Conservation (phyloP, 2,329 filamentous ascomycete genomes). For the Amphichorda felina region DNA sequence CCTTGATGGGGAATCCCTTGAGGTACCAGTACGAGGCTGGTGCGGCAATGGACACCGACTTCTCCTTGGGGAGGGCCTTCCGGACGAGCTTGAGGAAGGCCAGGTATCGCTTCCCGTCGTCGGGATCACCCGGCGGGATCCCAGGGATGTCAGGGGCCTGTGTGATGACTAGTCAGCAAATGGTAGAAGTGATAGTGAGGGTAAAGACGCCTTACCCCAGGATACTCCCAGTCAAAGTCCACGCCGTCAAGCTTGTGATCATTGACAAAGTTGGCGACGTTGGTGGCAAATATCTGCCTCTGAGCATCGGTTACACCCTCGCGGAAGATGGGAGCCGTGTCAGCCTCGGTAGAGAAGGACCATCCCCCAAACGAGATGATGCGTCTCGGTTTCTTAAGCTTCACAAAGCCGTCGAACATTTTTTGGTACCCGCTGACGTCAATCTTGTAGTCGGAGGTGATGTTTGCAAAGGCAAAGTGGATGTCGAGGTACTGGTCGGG, state of each 20-base stretch:
- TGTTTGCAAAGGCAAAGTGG: constrained; percentile 14
- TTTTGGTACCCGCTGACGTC: not conserved
- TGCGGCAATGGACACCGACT: constrained; percentile 21
- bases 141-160: constrained; percentile 12
- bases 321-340: constrained; percentile 14
- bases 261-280: constrained; percentile 24
- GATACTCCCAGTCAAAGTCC: constrained; percentile 36
- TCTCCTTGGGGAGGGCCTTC: constrained; percentile 14
- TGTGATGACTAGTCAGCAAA: constrained; percentile 5
- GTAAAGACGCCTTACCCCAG: constrained; percentile 17
- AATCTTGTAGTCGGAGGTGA: constrained; percentile 2
- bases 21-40: constrained; percentile 28
- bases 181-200: too few relatives aligned
- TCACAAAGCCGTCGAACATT: constrained; percentile 4
- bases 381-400: constrained; percentile 5
- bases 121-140: constrained; percentile 10
- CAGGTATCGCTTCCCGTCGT: constrained; percentile 18
- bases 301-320: constrained; percentile 20
- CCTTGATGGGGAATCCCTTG: constrained; percentile 18
- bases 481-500: constrained; percentile 8
- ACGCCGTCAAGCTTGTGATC: constrained; percentile 27
- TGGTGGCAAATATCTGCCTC: constrained; percentile 19
- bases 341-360: constrained; percentile 15
- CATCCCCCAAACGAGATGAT: constrained; percentile 24
- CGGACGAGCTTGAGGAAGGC: constrained; percentile 18